A percentile compares a stretch with the other conserved stretches of the same genome.
phyloP scores from a whole-genome alignment of 2,329 filamentous ascomycete genomes.

The Clarireedia paspali region DNA sequence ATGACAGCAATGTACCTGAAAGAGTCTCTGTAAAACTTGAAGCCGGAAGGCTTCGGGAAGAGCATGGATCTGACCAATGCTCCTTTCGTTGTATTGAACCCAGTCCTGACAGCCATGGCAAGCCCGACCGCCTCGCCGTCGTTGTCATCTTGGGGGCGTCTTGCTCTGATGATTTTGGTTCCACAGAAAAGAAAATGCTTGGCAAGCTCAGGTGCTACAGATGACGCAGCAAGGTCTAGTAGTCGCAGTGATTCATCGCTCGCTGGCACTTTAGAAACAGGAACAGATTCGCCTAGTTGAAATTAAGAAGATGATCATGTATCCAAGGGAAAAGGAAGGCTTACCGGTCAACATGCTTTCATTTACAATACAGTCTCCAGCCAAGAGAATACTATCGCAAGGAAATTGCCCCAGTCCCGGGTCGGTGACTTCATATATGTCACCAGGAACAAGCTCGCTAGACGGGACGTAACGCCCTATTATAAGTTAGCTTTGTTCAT shows the following conservation, averaged over 20 bases:
- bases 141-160: slow-evolving; percentile 77
- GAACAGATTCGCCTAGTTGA: slow-evolving; percentile 74
- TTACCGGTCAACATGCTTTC: slow-evolving; percentile 91
- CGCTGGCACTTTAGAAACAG: slow-evolving; percentile 84
- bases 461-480: slow-evolving; percentile 77
- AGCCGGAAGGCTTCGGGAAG: slow-evolving; percentile 95
- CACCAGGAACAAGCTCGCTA: slow-evolving; percentile 83
- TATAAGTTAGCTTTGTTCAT: slow-evolving; percentile 2
- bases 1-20: slow-evolving; percentile 98
- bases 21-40: slow-evolving; percentile 97
- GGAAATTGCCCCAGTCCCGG: slow-evolving; percentile 82
- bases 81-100: slow-evolving; percentile 96
- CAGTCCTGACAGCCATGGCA: slow-evolving; percentile 86
- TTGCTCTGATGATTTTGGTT: slow-evolving; percentile 87
- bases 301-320: slow-evolving; percentile 10
- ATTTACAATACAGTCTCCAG: slow-evolving; percentile 96
- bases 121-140: slow-evolving; percentile 85
- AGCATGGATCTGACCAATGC: slow-evolving; percentile 95
- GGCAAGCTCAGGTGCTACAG: slow-evolving; percentile 74
- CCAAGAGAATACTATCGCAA: slow-evolving; percentile 83
- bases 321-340: slow-evolving; percentile 2
- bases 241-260: slow-evolving; percentile 69
- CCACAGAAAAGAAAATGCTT: slow-evolving; percentile 90
- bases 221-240: slow-evolving; percentile 72
- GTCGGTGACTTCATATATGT: slow-evolving; percentile 95